These are phyloP conservation scores for Rhodotorula toruloides DNA, from an alignment of 768 basidiomycete genomes.

Conservation along the genomic window DNA sequence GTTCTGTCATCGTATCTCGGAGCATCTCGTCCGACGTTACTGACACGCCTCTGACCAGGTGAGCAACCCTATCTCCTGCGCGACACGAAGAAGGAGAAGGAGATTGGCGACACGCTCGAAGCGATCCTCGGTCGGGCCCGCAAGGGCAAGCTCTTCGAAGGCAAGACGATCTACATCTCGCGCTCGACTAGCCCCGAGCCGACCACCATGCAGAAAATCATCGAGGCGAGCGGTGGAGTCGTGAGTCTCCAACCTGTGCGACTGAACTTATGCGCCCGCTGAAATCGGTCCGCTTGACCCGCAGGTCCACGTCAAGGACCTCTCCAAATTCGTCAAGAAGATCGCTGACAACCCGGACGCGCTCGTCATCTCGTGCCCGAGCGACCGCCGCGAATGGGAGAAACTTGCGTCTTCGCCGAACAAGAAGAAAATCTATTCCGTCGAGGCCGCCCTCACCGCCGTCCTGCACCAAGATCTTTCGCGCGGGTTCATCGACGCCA, in stretches of 20 bases:
- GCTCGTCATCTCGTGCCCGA: slow-evolving; percentile 13
- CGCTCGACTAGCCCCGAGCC: slow-evolving; percentile 58
- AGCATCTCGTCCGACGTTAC: background rate
- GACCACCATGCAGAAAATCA: slow-evolving; percentile 60
- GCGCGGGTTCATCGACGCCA: slow-evolving; percentile 3
- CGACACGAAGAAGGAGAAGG: slow-evolving; percentile 62
- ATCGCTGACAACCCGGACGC: slow-evolving; percentile 7
- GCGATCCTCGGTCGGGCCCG: slow-evolving; percentile 62
- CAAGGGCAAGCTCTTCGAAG: slow-evolving; percentile 58
- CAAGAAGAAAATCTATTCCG: slow-evolving; percentile 17
- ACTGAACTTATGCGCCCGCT: background rate
- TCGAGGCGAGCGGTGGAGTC: slow-evolving; percentile 66
- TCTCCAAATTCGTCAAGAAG: slow-evolving; percentile 11
- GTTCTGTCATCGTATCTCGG: slow-evolving; percentile 42
- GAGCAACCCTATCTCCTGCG: slow-evolving; percentile 58
- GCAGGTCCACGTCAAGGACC: slow-evolving; percentile 10
- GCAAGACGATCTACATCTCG: slow-evolving; percentile 70
- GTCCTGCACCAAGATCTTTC: slow-evolving; percentile 14
- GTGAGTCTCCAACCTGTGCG: slow-evolving; percentile 47
- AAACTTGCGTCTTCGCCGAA: slow-evolving; percentile 7
- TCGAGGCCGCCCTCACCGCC: slow-evolving; percentile 27
- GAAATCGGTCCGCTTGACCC: background rate
- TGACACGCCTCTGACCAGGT: slow-evolving; percentile 50
- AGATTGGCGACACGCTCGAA: slow-evolving; percentile 61
- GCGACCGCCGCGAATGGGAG: slow-evolving; percentile 23